Percentiles rank a stretch among this genome's conserved stretches.
Evolutionary conservation across 805 yeast species (phyloP).

Genomic region (Novakomyces olei): DNA sequence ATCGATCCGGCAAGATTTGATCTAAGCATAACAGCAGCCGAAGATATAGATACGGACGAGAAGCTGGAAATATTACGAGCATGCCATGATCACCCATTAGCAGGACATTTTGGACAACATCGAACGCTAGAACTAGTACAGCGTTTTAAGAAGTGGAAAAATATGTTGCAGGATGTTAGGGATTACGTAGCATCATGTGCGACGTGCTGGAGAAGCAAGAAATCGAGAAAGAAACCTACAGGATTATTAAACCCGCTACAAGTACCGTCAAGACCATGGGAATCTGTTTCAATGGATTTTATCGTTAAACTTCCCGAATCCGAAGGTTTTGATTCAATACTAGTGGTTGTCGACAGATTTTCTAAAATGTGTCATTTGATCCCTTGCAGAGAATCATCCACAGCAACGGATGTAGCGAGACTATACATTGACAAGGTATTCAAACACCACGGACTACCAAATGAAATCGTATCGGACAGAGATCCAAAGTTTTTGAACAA

Average conservation of each 20-base stretch:
- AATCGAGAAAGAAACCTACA: constrained; percentile 1
- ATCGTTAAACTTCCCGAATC: constrained; percentile 8
- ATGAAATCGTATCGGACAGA: too few species aligned
- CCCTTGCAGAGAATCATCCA: too few species aligned
- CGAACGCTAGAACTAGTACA: constrained; percentile 2
- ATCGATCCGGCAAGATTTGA: not conserved
- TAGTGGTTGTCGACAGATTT: constrained; percentile 11
- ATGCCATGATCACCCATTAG: constrained; percentile 2
- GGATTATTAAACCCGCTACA: constrained; percentile 7
- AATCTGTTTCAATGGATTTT: constrained; percentile 9
- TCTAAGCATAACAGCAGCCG: not conserved
- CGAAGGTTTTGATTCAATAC: constrained; percentile 6
- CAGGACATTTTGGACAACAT: constrained; percentile 4
- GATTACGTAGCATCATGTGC: constrained; percentile 6
- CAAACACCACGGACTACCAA: too few species aligned
- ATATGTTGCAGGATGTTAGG: constrained; percentile 5
- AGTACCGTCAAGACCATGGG: constrained; percentile 7
- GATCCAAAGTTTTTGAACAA: too few species aligned
- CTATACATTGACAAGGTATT: too few species aligned
- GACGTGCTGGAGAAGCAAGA: constrained; percentile 6
- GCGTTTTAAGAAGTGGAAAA: constrained; percentile 4
- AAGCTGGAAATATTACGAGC: not conserved
- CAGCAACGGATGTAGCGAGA: too few species aligned
- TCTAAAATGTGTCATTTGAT: constrained; percentile 11
- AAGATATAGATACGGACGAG: not conserved